Percentiles rank a stretch among this genome's conserved stretches.
phyloP scores from a whole-genome alignment of 2,329 filamentous ascomycete species.

The Blastomyces percursus region DNA sequence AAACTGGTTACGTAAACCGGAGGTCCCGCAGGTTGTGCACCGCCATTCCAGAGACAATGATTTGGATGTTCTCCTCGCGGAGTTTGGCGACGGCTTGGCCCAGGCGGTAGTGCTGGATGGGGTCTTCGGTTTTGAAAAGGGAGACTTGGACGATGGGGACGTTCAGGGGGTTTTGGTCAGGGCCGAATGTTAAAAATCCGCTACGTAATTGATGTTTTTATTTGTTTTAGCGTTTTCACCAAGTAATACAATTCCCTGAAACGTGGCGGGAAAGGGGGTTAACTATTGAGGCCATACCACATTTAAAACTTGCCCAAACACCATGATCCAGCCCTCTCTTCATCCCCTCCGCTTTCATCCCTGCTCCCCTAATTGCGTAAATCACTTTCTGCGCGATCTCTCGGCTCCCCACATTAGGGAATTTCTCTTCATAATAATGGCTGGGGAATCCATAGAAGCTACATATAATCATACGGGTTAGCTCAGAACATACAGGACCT shows the following conservation, averaged over 20 bases:
- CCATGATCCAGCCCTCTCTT: constrained; percentile 62
- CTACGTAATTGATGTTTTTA: not conserved
- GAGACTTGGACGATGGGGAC: constrained; percentile 64
- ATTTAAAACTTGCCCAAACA: constrained; percentile 59
- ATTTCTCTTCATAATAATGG: constrained; percentile 57
- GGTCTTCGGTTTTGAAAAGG: constrained; percentile 54
- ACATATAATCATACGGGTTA: not conserved
- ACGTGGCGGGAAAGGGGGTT: not conserved
- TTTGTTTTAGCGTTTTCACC: not conserved
- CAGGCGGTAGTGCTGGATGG: constrained; percentile 54
- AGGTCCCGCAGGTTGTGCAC: constrained; percentile 58
- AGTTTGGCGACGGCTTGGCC: constrained; percentile 56
- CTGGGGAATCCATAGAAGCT: constrained; percentile 62
- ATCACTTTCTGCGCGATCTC: constrained; percentile 51
- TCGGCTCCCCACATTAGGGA: constrained; percentile 52
- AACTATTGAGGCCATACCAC: constrained; percentile 27
- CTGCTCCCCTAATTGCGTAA: constrained; percentile 42
- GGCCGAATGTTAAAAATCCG: constrained; percentile 45
- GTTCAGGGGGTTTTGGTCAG: constrained; percentile 49
- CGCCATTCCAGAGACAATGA: constrained; percentile 64
- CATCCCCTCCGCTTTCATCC: constrained; percentile 49
- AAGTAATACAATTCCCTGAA: not conserved
- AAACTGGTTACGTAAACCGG: constrained; percentile 46
- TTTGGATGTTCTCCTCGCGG: constrained; percentile 55
- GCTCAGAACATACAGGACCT: not conserved